Base-by-base conservation (phyloP, 306 rosid genomes). In the Quercus parvula region DNA sequence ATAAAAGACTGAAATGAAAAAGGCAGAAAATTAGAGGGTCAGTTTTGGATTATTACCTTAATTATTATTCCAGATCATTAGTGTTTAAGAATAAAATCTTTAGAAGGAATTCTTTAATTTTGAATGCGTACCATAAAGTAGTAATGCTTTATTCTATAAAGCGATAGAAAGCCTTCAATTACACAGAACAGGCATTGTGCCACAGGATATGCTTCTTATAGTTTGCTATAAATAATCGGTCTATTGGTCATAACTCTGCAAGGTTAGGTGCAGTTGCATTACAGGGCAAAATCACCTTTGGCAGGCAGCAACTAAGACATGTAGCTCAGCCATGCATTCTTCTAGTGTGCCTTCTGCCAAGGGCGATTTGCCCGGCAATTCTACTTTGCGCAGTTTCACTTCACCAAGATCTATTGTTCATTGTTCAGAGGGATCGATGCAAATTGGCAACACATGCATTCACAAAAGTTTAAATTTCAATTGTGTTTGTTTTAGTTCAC, bases 361-460 rank as follows among this genome's bases (percentile, higher is more conserved):
- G 85, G 95, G 86, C 87, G 90, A 89, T 85, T 89, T 91, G 91
- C 89, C 89, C 86, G 71, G 91, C 89, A 75, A 89, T 91, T 77
- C 88, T 82, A 52, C 7, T 6, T 1, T 7, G 7, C 38, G 38
- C 7, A 33, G 38, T 33, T 33, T 33, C 38, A 33, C 74, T 72
- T 77, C 87, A 82, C 56, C 3, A 56, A 56, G 59, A 7, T 72
- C 64, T 56, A 8, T 24, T 9, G 67, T 20, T 61, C 30, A 61
- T 61, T 61, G 3, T 9, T n/a, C 24, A 56, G 1, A 56, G 59
- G 38, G 38, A 33, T 33, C 2, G 22, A 5, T 56, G 59, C 22
- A 19, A 56, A 19, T 56, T 56, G 59, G 20, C 59, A 56, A 5
- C 10, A 10, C 13, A 44, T 44, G 51, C 51, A 44, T 10, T 44